A percentile compares a stretch with the other conserved stretches of the same genome.
These are phyloP conservation scores for Exobasidium cylindrosporum DNA, from an alignment of 1,284 basidiomycete genomes.

Conservation along the genomic window DNA sequence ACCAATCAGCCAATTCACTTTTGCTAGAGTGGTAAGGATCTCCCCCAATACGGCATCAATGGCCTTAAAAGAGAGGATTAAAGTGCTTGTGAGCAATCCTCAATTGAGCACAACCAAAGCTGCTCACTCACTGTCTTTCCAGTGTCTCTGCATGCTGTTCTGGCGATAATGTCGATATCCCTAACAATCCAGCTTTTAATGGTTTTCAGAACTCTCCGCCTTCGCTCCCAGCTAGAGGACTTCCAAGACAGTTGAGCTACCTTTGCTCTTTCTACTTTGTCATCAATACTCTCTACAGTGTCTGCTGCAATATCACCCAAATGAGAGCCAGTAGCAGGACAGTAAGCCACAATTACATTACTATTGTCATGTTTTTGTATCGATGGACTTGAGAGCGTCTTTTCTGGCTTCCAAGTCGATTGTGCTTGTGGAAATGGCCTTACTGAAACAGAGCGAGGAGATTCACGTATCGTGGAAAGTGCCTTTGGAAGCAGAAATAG, in stretches of 20 bases:
- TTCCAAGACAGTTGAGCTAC: constrained; percentile 71
- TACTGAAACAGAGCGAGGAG: neutral
- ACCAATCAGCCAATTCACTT: constrained; percentile 47
- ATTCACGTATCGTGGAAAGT: neutral
- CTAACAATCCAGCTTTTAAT: constrained; percentile 84
- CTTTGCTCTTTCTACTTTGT: constrained; percentile 68
- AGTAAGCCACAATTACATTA: constrained; percentile 72
- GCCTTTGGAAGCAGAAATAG: neutral
- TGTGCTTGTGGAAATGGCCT: neutral
- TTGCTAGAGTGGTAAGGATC: constrained; percentile 44
- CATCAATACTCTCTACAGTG: constrained; percentile 65
- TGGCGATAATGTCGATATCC: constrained; percentile 78
- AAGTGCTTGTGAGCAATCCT: neutral
- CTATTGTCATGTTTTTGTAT: neutral
- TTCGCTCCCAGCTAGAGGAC: constrained; percentile 69
- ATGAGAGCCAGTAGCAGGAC: constrained; percentile 81
- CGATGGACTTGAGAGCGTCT: neutral
- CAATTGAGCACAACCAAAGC: neutral
- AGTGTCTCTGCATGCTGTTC: constrained; percentile 88
- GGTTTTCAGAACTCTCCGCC: constrained; percentile 76
- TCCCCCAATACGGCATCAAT: constrained; percentile 60
- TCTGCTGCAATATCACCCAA: constrained; percentile 70
- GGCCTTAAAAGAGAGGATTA: constrained; percentile 18
- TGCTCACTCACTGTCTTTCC: constrained; percentile 80
- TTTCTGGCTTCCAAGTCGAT: neutral